These are phyloP conservation scores for Polyporus arcularius DNA, from an alignment of 768 basidiomycete genomes.

Conservation along the genomic window DNA sequence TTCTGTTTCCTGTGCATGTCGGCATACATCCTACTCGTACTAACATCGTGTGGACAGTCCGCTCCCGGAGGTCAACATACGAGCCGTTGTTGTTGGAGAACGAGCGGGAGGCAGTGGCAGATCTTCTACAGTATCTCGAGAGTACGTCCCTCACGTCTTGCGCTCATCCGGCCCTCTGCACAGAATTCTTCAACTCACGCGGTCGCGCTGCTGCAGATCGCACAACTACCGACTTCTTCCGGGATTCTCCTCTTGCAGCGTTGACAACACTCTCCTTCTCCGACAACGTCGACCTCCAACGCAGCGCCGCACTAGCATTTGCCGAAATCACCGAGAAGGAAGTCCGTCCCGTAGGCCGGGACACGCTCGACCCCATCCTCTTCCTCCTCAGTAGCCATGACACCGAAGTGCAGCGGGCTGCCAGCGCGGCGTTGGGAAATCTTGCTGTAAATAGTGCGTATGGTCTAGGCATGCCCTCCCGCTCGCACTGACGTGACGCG, in stretches of 20 bases:
- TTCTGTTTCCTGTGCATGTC: slow-evolving; percentile 11
- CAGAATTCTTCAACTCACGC: neutral
- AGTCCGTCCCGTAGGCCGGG: slow-evolving; percentile 92
- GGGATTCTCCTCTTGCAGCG: slow-evolving; percentile 87
- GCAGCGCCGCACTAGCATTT: slow-evolving; percentile 96
- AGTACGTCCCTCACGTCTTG: slow-evolving; percentile 54
- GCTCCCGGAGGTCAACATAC: slow-evolving; percentile 80
- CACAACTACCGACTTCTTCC: slow-evolving; percentile 97
- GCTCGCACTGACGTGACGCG: slow-evolving; percentile 14
- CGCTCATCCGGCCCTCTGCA: neutral
- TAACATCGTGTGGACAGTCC: slow-evolving; percentile 49
- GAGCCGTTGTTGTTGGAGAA: slow-evolving; percentile 87
- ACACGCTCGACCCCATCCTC: slow-evolving; percentile 97
- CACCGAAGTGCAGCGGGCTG: slow-evolving; percentile 97
- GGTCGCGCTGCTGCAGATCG: slow-evolving; percentile 63
- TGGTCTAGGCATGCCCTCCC: slow-evolving; percentile 12
- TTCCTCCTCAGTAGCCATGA: slow-evolving; percentile 97
- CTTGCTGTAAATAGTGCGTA: slow-evolving; percentile 96
- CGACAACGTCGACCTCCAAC: slow-evolving; percentile 98
- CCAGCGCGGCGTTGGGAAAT: slow-evolving; percentile 96
- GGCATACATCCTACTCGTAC: slow-evolving; percentile 11
- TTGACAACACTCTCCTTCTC: slow-evolving; percentile 97
- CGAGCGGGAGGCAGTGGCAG: slow-evolving; percentile 97
- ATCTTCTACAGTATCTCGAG: slow-evolving; percentile 95
- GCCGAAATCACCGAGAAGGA: slow-evolving; percentile 99